Evolutionary conservation across 441 rosid genomes (phyloP), one percentile per base, ranked within the genome.

Genomic region (Sinapis alba): DNA sequence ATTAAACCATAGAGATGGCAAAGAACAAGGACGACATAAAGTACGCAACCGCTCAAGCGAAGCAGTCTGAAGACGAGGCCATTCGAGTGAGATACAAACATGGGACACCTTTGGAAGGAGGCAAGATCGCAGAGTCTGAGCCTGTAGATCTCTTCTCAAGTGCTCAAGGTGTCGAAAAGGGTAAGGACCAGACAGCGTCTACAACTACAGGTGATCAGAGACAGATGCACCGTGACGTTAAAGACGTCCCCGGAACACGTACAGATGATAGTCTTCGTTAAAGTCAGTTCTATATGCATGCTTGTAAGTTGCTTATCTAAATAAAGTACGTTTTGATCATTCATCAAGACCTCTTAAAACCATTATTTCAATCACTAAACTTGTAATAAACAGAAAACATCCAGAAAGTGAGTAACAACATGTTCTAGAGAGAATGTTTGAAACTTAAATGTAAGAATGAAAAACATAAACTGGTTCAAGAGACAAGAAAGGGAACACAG

Each of bases 71-170:
- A 65, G 88, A 83, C 16, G 90, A 87, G 58, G 47, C 65, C 0
- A 36, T 84, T 26, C 82, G 88, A 43, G 78, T 78, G 0, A 59
- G 73, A 9, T 88, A 87, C 81, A 74, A 85, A 79, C 88, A 83
- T 15, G 89, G 87, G 6, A 88, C 87, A 10, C 87, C 88, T 3
- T 59, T 87, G 32, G 93, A 86, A 56, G 86, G 79, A 13, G 91
- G 88, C 2, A 84, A 84, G 80, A 84, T 81, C 13, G 87, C 91
- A 6, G 89, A 86, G 13, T 87, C 89, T 0, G 83, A 84, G 53
- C 82, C 90, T 0, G 84, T 87, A 10, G 80, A 84, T 41, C 75
- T 84, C 21, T 83, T 84, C 62, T 71, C 89, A 9, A 51, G 74
- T 47, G 91, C 88, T 57, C 76, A 62, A 57, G 68, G 63, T 30